phyloP scores from a whole-genome alignment of 352 stramenopile genomes.

The Phytophthora palmivora region DNA sequence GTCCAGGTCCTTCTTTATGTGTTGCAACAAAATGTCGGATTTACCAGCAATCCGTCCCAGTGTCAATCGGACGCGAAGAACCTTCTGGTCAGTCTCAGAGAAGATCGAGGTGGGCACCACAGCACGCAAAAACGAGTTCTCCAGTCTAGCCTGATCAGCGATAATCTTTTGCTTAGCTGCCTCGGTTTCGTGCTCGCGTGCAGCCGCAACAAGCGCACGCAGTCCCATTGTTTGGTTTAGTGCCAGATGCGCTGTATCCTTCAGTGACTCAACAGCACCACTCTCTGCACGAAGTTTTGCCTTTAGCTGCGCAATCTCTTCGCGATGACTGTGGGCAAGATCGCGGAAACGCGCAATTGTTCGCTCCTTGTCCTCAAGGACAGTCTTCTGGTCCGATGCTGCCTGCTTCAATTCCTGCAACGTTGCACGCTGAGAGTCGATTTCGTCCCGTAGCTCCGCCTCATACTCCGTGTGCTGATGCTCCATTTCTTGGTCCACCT shows the following conservation, averaged over 20 bases:
- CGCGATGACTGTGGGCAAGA: conserved; percentile 64
- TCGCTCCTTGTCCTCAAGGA: conserved; percentile 80
- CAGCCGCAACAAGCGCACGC: conserved; percentile 57
- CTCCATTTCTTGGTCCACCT: conserved; percentile 90
- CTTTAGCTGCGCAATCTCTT: conserved; percentile 80
- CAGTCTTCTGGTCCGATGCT: conserved; percentile 56
- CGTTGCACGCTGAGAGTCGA: conserved; percentile 60
- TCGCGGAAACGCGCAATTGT: conserved; percentile 86
- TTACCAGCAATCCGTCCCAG: conserved; percentile 74
- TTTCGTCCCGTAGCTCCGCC: conserved; percentile 74
- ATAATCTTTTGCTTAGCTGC: conserved; percentile 77
- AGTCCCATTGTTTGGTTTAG: conserved; percentile 81
- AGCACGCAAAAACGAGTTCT: conserved; percentile 73
- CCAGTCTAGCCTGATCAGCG: conserved; percentile 65
- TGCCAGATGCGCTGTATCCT: conserved; percentile 75
- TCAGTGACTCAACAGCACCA: conserved; percentile 75
- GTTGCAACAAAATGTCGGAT: conserved; percentile 71
- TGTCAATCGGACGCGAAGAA: conserved; percentile 72
- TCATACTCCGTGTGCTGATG: conserved; percentile 89
- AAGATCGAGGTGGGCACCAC: conserved; percentile 79
- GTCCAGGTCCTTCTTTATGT: conserved; percentile 74
- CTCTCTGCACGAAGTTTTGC: conserved; percentile 75
- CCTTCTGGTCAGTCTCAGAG: conserved; percentile 74
- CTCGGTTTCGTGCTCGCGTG: conserved; percentile 72
- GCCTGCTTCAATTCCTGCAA: conserved; percentile 71